Percentiles rank a stretch among this genome's conserved stretches.
phyloP scores from a whole-genome alignment of 2,329 filamentous ascomycete species.

The Penicillium sclerotiorum region DNA sequence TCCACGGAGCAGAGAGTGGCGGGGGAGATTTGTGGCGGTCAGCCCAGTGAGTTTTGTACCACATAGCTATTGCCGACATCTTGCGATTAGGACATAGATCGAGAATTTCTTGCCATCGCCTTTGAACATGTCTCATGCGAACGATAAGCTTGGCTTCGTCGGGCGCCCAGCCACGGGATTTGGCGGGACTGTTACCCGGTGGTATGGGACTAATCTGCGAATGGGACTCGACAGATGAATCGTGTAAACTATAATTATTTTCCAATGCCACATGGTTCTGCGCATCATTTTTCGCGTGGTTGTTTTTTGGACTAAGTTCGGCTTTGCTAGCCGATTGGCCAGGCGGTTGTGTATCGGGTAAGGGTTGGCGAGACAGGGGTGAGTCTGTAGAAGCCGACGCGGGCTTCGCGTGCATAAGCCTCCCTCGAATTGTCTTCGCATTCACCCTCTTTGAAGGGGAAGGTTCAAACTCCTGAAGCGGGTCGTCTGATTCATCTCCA shows the following conservation, averaged over 20 bases:
- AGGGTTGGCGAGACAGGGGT: constrained; percentile 1
- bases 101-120: constrained; percentile 34
- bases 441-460: constrained; percentile 19
- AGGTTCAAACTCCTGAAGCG: constrained; percentile 39
- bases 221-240: constrained; percentile 8
- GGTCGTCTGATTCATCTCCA: constrained; percentile 47
- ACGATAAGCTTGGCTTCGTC: constrained; percentile 37
- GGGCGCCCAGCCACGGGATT: constrained; percentile 28
- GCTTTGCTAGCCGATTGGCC: constrained; percentile 13
- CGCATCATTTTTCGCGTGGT: background rate
- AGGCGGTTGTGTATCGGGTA: background rate
- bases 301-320: constrained; percentile 2
- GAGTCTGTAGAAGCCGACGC: background rate
- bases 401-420: constrained; percentile 13
- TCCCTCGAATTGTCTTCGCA: constrained; percentile 26
- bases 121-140: constrained; percentile 30
- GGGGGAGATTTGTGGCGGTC: constrained; percentile 29
- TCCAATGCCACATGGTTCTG: constrained; percentile 4
- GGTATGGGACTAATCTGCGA: background rate
- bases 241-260: background rate
- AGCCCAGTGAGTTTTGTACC: constrained; percentile 35
- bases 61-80: constrained; percentile 24
- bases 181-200: constrained; percentile 20
- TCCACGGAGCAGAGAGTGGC: constrained; percentile 32
- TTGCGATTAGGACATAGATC: constrained; percentile 30